phyloP scores from a whole-genome alignment of 129 eudicot species.

The Tagetes patula region DNA sequence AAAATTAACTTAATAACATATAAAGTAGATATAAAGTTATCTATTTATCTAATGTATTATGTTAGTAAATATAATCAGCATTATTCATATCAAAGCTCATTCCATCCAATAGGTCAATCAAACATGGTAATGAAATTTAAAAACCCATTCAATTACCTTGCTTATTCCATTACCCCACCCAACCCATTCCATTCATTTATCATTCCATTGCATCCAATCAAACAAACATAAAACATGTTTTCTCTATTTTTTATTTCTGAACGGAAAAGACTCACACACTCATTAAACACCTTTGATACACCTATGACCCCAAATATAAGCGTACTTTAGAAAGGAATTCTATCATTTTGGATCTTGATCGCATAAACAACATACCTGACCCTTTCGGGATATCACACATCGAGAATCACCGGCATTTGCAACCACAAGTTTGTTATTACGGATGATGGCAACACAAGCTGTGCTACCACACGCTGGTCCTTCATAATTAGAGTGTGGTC shows the following conservation, averaged over 20 bases:
- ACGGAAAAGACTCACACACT: neutral
- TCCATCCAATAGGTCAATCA: neutral
- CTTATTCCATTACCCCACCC: neutral
- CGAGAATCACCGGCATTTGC: slow-evolving; percentile 99
- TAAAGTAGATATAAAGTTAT: neutral
- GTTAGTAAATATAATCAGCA: neutral
- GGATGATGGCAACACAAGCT: slow-evolving; percentile 83
- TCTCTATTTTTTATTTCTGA: neutral
- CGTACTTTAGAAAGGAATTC: neutral
- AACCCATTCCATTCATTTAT: neutral
- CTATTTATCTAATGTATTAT: neutral
- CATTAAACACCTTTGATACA: neutral
- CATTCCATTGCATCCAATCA: neutral
- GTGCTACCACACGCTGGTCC: slow-evolving; percentile 90
- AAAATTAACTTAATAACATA: no score
- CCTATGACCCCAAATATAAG: neutral
- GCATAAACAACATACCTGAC: slow-evolving; percentile 52
- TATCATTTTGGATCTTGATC: slow-evolving; percentile 2
- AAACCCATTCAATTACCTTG: neutral
- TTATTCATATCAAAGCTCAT: neutral
- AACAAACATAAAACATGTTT: neutral
- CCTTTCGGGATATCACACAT: slow-evolving; percentile 79
- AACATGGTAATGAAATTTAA: neutral
- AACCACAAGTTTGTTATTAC: slow-evolving; percentile 55
- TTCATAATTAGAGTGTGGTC: slow-evolving; percentile 54